These are phyloP conservation scores for Tieghemostelium lacteum DNA, from an alignment of 78 protist genomes.

Conservation along the genomic window DNA sequence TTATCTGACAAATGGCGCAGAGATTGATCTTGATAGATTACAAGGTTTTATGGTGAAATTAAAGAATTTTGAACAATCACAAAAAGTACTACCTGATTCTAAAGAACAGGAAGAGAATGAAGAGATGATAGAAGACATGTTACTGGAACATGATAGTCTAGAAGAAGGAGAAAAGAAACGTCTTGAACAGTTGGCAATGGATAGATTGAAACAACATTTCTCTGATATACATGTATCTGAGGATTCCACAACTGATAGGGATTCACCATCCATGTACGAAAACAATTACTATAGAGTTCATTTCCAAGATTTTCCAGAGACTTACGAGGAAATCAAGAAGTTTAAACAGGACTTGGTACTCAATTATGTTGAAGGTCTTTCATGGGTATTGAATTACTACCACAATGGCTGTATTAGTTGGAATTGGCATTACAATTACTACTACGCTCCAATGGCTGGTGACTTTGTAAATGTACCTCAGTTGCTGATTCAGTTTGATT, in stretches of 20 bases:
- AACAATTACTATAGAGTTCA: slow-evolving; percentile 44
- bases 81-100: not conserved
- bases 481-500: slow-evolving; percentile 40
- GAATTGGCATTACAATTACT: slow-evolving; percentile 96
- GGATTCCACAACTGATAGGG: no score
- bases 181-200: slow-evolving; percentile 34
- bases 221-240: not conserved
- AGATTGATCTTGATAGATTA: slow-evolving; percentile 62
- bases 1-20: slow-evolving; percentile 90
- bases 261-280: no score
- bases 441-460: slow-evolving; percentile 94
- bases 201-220: slow-evolving; percentile 34
- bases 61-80: slow-evolving; percentile 58
- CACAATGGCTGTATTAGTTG: slow-evolving; percentile 93
- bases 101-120: not conserved
- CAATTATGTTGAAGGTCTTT: slow-evolving; percentile 79
- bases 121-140: not conserved
- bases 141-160: slow-evolving; percentile 10
- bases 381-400: slow-evolving; percentile 95
- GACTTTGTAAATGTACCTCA: slow-evolving; percentile 47
- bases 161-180: slow-evolving; percentile 26
- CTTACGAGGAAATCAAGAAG: not conserved
- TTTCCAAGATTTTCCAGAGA: slow-evolving; percentile 43
- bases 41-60: slow-evolving; percentile 60
- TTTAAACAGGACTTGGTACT: slow-evolving; percentile 1